These are phyloP conservation scores for Vitis rotundifolia DNA, from an alignment of 164 flowering plant genomes.

Conservation along the genomic window DNA sequence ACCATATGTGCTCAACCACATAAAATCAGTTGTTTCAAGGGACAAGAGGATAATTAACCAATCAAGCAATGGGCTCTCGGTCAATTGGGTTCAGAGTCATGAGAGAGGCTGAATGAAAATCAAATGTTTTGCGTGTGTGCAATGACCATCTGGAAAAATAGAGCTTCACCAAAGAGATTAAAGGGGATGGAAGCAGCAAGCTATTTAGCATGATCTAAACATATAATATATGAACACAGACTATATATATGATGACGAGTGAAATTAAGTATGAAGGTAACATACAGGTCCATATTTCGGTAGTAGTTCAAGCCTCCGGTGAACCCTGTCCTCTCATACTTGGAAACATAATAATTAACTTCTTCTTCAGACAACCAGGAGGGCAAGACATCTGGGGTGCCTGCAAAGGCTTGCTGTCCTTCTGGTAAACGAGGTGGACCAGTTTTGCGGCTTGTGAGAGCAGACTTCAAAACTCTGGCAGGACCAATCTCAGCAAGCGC, in stretches of 20 bases:
- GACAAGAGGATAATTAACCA: too few relatives aligned
- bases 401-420: constrained; percentile 29
- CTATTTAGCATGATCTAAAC: too few relatives aligned
- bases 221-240: background rate
- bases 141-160: too few relatives aligned
- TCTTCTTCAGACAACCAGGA: constrained; percentile 41
- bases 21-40: too few relatives aligned
- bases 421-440: constrained; percentile 40
- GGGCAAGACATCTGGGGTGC: constrained; percentile 20
- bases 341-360: constrained; percentile 25
- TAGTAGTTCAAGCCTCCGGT: constrained; percentile 47
- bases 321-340: constrained; percentile 42
- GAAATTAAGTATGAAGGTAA: background rate
- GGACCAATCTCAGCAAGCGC: constrained; percentile 37
- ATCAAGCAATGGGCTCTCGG: too few relatives aligned
- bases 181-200: too few relatives aligned
- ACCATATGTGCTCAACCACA: too few relatives aligned
- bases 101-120: background rate
- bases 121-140: too few relatives aligned
- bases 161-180: too few relatives aligned
- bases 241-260: too few relatives aligned
- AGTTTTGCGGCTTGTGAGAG: constrained; percentile 28
- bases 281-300: constrained; percentile 29
- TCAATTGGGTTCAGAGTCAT: too few relatives aligned
- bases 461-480: constrained; percentile 26